Base-by-base conservation (phyloP, 1,139 yeast genomes). In the Saccharomyces pastorianus region DNA sequence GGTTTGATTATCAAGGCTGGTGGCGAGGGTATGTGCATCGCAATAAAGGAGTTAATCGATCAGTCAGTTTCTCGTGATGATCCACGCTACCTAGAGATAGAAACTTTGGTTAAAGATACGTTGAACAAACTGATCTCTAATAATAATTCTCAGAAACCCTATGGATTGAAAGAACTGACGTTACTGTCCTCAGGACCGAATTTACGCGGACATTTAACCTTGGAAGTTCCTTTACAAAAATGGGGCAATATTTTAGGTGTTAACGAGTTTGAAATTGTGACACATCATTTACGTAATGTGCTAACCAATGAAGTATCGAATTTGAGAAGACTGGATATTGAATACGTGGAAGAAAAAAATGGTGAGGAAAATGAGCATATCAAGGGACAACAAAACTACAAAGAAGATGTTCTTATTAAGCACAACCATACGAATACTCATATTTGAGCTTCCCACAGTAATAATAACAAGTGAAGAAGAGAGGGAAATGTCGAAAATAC, bases 1-100 rank as follows among this genome's bases (percentile, higher is more conserved):
- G 75, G 78, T 1, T 75, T 93, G 61, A 85, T 93, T 58, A 82
- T 90, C 58, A 83, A 80, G 59, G 96, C 97, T 5, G 98, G 98
- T 26, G 79, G 82, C 73, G 79, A 80, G 4, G 88, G 96, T 38
- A 81, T 87, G 63, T 76, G 75, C 59, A 77, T 78, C 44, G 83
- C 97, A 0, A 78, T 85, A 62, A 75, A 77, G 57, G 98, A 93
- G 67, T 75, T 93, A 53, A 77, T 88, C 27, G 99, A 90, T 64
- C 76, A 76, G 59, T 74, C 81, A 0, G 53, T 79, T 14, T 73
- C 79, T 25, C 59, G 55, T 26, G 63, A 60, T 3, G 81, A 77
- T 59, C 66, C 69, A 31, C 69, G 78, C 54, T 78, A 76, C 55
- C 54, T 69, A 29, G 70, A 70, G 28, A 61, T 78, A 34, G 74